A percentile compares a stretch with the other conserved stretches of the same genome.
These are phyloP conservation scores for Coemansia sp. DNA, from an alignment of 192 early-diverging fungal genomes.

Conservation along the genomic window DNA sequence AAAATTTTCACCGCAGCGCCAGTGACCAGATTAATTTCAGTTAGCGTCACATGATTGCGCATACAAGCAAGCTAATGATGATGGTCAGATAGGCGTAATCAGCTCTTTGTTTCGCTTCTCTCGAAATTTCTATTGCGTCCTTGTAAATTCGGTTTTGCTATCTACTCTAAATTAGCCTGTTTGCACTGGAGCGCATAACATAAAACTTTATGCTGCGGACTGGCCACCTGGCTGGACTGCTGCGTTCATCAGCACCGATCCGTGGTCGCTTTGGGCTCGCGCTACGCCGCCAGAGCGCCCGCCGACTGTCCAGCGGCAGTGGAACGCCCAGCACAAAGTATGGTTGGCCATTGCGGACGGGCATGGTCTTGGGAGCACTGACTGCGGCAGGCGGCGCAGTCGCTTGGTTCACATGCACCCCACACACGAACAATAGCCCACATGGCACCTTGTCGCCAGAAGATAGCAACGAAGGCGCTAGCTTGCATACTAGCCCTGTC, in stretches of 20 bases:
- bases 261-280: not conserved
- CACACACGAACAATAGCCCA: not conserved
- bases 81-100: not conserved
- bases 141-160: not conserved
- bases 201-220: slow-evolving; percentile 1
- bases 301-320: not conserved
- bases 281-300: not conserved
- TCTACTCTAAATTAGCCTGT: not conserved
- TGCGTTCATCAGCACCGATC: not conserved
- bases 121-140: not conserved
- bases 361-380: not conserved
- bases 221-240: not conserved
- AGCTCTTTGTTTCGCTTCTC: not conserved
- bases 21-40: not conserved
- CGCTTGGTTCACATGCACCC: not conserved
- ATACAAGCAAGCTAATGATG: not conserved
- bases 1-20: not conserved
- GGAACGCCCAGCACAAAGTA: not conserved
- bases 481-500: not conserved
- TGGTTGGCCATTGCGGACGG: not conserved
- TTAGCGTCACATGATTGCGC: not conserved
- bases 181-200: not conserved
- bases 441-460: not conserved
- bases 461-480: not conserved
- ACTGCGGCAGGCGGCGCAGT: not conserved